Evolutionary conservation across 2,329 filamentous ascomycete genomes (phyloP), one percentile per base, ranked within the genome.

Genomic region (Neonectria hederae): DNA sequence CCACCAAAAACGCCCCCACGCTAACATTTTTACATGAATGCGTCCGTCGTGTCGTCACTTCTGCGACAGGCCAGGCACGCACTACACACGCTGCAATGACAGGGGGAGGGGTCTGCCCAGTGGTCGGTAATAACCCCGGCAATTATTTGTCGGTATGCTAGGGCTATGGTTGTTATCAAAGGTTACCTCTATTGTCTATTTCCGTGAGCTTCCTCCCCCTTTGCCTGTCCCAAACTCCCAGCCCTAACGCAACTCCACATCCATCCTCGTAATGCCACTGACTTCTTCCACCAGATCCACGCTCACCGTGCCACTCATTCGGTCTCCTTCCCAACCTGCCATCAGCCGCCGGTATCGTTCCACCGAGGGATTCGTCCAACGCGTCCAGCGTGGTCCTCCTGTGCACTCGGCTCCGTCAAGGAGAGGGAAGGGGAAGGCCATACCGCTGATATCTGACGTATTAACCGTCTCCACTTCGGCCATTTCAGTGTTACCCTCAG

Each of bases 211-310:
- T 55, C 60, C 7, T 55, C 56, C 55, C 42, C 32, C 14, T 24
- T 52, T 53, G 38, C 54, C 48, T 22, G 59, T 56, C 28, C n/a
- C 14, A 54, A 10, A 4, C 35, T 21, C n/a, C 56, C 45, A 35
- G 58, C 57, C 52, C 65, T 58, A 74, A 42, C 67, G 57, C 55
- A 81, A 75, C 68, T 81, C 78, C 68, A 81, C 70, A 61, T 81
- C 77, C 52, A 83, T 72, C 66, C 78, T 75, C 30, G 76, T 73
- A 59, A 81, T 75, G 11, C 77, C 77, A n/a, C 70, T 75, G 22
- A 77, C 56, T 54, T 79, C 76, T 63, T 79, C 78, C 14, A 79
- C 75, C 43, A 79, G 60, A 63, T 77, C 76, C 55, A 74, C 64
- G 40, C 68, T 72, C 28, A 75, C 60, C 14, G 65, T 73, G 28